phyloP scores from a whole-genome alignment of 148 eudicot species.

The Vaccinium vitisidaea region DNA sequence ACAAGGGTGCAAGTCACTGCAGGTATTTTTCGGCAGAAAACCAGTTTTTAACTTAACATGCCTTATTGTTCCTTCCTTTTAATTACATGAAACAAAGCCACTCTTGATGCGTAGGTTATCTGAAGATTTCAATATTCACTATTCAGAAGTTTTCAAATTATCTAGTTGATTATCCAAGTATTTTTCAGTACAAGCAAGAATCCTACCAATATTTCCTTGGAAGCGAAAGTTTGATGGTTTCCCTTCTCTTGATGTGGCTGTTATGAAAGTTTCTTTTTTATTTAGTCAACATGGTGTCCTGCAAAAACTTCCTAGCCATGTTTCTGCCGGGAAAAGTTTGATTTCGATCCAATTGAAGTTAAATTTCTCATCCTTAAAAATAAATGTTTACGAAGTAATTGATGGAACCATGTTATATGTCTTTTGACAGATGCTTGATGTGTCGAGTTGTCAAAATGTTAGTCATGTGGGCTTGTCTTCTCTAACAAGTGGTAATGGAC shows the following conservation, averaged over 20 bases:
- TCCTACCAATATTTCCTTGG: too few species aligned
- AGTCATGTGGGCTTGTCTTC: slow-evolving; percentile 73
- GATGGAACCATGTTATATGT: background rate
- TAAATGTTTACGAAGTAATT: background rate
- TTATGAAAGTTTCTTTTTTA: background rate
- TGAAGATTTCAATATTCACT: too few species aligned
- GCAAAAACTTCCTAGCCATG: background rate
- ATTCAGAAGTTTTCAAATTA: too few species aligned
- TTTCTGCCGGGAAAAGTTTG: background rate
- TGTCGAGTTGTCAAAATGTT: slow-evolving; percentile 78
- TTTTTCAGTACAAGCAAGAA: too few species aligned
- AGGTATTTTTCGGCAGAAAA: slow-evolving; percentile 45
- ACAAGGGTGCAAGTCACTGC: slow-evolving; percentile 67
- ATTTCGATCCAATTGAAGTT: background rate
- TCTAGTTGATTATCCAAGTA: too few species aligned
- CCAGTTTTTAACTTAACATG: background rate
- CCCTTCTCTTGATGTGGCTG: background rate
- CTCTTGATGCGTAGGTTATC: background rate
- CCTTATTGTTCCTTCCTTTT: background rate
- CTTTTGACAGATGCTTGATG: slow-evolving; percentile 60
- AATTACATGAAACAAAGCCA: background rate
- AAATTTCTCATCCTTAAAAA: background rate
- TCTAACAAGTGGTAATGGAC: slow-evolving; percentile 49
- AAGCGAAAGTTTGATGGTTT: too few species aligned
- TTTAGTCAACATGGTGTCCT: background rate